Base-by-base conservation (phyloP, 108 stramenopile genomes). In the Cyclotella atomus region DNA sequence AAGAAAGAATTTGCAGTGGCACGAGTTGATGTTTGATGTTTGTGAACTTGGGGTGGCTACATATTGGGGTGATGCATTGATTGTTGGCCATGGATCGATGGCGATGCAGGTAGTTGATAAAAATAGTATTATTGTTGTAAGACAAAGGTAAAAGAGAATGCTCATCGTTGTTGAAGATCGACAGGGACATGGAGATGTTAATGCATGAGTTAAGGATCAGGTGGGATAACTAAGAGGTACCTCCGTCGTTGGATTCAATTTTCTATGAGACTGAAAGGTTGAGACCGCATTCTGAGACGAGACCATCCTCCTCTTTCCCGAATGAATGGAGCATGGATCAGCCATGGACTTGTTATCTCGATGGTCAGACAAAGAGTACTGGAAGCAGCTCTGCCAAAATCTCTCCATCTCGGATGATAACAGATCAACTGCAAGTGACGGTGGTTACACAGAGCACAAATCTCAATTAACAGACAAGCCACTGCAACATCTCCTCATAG, bases 321-420 rank as follows among this genome's bases (percentile, higher is more conserved):
- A n/a, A n/a, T n/a, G n/a, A n/a, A n/a, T n/a, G n/a, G n/a, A n/a
- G n/a, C n/a, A n/a, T n/a, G n/a, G n/a, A n/a, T n/a, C n/a, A n/a
- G n/a, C 20, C 9, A 41, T 41, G 38, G 12, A 12, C 38, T 9
- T 12, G 38, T 12, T 41, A 41, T 41, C 38, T 41, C 33, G 33
- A 6, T 70, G 69, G 69, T 59, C 35, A 21, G 36, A 70, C 16
- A 41, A 23, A 10, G 57, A 59, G 4, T 41, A 45, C 29, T 70
- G 69, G 69, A 23, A 25, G 25, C 34, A 60, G 36, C 57, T 70
- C 14, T 70, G 69, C 21, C 69, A 57, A 0, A 21, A 60, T 46
- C 69, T 70, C 12, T n/a, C 69, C 17, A 70, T 70, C 20, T 44
- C 69, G 2, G 24, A 35, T 35, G 34, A 70, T 60, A 33, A 41